phyloP scores from a whole-genome alignment of 768 basidiomycete species.

The Mycena vulgaris region DNA sequence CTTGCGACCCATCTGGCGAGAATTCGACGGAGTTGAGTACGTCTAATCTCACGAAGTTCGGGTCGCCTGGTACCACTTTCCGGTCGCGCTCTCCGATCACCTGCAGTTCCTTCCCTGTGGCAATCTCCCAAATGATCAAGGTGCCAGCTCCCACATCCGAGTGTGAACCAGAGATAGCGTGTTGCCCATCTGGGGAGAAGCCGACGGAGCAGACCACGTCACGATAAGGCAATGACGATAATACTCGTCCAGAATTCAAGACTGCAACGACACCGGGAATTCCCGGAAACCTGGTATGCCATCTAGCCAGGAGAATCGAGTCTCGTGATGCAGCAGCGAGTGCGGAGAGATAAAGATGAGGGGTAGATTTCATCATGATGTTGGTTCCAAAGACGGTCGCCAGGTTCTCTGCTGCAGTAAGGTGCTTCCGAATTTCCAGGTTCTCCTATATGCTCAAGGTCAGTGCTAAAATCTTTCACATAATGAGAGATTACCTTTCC shows the following conservation, averaged over 20 bases:
- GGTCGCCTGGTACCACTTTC: too few relatives aligned
- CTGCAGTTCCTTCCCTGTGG: too few relatives aligned
- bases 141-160: neutral
- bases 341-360: too few relatives aligned
- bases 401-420: neutral
- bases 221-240: neutral
- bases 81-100: too few relatives aligned
- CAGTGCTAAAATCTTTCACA: neutral
- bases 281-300: neutral
- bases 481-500: neutral
- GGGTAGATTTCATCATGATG: too few relatives aligned
- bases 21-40: too few relatives aligned
- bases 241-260: neutral
- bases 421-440: neutral
- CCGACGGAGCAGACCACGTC: neutral
- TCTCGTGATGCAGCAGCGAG: neutral
- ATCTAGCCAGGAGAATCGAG: neutral
- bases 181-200: neutral
- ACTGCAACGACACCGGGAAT: neutral
- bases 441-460: too few relatives aligned
- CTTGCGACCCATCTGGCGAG: too few relatives aligned
- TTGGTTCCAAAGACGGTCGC: neutral
- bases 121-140: neutral
- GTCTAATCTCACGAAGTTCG: too few relatives aligned
- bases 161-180: neutral